Percentiles rank a stretch among this genome's conserved stretches.
Evolutionary conservation across 345 rosid species (phyloP).

Genomic region (Draba incana): DNA sequence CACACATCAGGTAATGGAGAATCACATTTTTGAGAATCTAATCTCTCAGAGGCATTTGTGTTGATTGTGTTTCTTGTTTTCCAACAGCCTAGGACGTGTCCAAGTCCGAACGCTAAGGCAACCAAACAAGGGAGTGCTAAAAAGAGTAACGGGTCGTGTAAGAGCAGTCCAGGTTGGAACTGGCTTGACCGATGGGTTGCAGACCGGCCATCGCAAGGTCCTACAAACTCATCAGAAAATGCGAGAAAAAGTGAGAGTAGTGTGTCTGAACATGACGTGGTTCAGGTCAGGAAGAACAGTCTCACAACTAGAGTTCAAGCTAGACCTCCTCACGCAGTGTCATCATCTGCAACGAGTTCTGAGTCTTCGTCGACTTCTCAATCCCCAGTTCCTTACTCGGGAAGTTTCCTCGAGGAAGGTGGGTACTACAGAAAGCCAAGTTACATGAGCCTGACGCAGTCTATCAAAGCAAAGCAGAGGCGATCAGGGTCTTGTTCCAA

Average conservation of each 20-base stretch:
- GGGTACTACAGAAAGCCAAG: conserved; percentile 59
- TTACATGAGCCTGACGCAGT: conserved; percentile 78
- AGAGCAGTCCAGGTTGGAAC: conserved; percentile 59
- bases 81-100: conserved; percentile 59
- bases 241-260: conserved; percentile 44
- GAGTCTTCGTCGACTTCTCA: conserved; percentile 64
- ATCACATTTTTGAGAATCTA: not conserved
- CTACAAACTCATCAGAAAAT: conserved; percentile 37
- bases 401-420: conserved; percentile 52
- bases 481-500: conserved; percentile 44
- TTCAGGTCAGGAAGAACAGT: conserved; percentile 69
- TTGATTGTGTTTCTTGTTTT: not conserved
- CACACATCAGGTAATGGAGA: conserved; percentile 63
- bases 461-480: conserved; percentile 77
- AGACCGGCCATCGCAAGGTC: conserved; percentile 72
- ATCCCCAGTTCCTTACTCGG: conserved; percentile 51
- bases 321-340: conserved; percentile 49
- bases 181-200: conserved; percentile 93
- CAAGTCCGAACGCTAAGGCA: conserved; percentile 56
- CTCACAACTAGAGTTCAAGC: conserved; percentile 55
- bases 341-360: conserved; percentile 64
- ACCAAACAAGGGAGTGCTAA: conserved; percentile 49
- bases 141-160: conserved; percentile 48
- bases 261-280: conserved; percentile 49
- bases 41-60: conserved; percentile 17